Percentiles rank a stretch among this genome's conserved stretches.
These are phyloP conservation scores for Termitomyces sp. DNA, from an alignment of 768 basidiomycete species.

Conservation along the genomic window DNA sequence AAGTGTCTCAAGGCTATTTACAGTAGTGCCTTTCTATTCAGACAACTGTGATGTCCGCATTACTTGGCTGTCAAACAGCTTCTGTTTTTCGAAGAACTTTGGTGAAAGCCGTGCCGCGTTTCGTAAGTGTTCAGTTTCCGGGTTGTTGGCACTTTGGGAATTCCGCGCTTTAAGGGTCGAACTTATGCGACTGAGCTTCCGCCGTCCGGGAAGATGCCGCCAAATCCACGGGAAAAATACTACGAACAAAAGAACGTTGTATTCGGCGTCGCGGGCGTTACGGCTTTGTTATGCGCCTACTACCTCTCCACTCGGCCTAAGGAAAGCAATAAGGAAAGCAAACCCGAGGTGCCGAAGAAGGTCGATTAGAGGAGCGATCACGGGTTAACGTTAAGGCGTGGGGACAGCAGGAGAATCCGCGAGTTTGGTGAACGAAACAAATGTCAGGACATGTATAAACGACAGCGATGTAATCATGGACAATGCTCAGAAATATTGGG, in stretches of 20 bases:
- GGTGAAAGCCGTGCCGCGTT: neutral
- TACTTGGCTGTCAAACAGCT: neutral
- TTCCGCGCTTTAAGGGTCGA: neutral
- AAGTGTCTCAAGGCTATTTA: neutral
- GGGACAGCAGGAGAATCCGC: neutral
- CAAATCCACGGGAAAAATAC: neutral
- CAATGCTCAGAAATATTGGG: no score
- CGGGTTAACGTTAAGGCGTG: neutral
- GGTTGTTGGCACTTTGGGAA: neutral
- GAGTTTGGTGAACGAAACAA: neutral
- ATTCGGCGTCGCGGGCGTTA: neutral
- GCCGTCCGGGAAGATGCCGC: slow-evolving; percentile 1
- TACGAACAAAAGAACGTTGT: neutral
- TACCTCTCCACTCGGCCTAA: slow-evolving; percentile 1
- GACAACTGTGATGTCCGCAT: neutral
- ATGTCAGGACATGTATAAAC: neutral
- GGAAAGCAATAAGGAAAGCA: neutral
- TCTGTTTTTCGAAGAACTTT: neutral
- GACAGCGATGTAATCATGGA: neutral
- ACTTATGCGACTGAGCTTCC: neutral
- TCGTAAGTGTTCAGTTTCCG: neutral
- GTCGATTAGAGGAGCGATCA: neutral
- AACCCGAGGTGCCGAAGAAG: neutral
- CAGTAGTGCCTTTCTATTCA: neutral
- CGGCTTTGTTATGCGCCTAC: neutral